Evolutionary conservation across 164 flowering plant species (phyloP), one percentile per base, ranked within the genome.

Genomic region (Umbilicus rupestris): DNA sequence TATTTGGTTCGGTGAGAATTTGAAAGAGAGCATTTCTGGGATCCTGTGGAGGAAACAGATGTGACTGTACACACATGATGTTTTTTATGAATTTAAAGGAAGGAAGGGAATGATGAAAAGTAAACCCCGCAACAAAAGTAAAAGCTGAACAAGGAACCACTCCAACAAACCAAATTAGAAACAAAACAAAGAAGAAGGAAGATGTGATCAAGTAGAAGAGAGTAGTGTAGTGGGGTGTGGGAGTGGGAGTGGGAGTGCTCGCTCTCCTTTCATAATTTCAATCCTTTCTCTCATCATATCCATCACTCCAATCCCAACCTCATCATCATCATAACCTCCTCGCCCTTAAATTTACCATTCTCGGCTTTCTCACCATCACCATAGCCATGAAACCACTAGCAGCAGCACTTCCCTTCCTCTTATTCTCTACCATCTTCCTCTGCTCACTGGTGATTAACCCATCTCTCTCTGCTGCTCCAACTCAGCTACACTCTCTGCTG

Each of bases 401-500:
- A 19, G 52, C 52, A 19, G 0, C 4, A 35, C 37, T 35, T 35
- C 37, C 37, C 7, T 35, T 35, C 37, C 37, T 35, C 37, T n/a
- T n/a, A 35, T 2, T 12, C 3, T 7, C 57, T 1, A 3, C 17
- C 26, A 8, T 50, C 57, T 50, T 50, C 11, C 22, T 22, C 29
- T 20, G 28, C 28, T 22, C 22, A 20, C 57, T 24, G 11, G 28
- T 50, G 14, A 50, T 8, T 6, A 10, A 26, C 14, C 65, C 62
- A 65, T 64, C 39, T 65, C 41, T 39, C 57, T 55, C 65, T 68
- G 60, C 1, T 67, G 24, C 60, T 73, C 71, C 55, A 19, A 74
- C 73, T 24, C 87, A 76, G 31, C 82, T 95, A 29, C 31, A 76
- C 39, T 78, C 96, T 49, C 89, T 95, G 1, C 80, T 92, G 44